A percentile compares a stretch with the other conserved stretches of the same genome.
phyloP scores from a whole-genome alignment of 2,329 filamentous ascomycete genomes.

The Trichoderma citrinoviride region DNA sequence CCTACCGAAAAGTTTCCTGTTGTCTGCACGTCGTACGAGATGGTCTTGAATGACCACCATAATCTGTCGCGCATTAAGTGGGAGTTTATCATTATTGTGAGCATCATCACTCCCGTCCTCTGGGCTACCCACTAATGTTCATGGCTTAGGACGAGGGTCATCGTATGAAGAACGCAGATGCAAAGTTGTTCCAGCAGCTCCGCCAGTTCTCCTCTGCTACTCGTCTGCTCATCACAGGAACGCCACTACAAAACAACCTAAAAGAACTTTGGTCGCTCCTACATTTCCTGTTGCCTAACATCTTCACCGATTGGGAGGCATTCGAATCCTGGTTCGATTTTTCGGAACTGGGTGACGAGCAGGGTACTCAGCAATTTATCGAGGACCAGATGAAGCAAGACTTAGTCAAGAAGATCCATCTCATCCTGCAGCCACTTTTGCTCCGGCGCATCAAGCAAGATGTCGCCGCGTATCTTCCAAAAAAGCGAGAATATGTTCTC shows the following conservation, averaged over 20 bases:
- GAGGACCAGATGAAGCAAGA: conserved; percentile 64
- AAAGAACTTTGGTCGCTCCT: conserved; percentile 92
- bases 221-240: conserved; percentile 88
- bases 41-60: conserved; percentile 86
- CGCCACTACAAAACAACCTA: conserved; percentile 91
- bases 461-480: conserved; percentile 85
- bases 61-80: conserved; percentile 81
- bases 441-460: conserved; percentile 88
- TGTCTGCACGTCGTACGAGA: conserved; percentile 93
- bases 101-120: conserved; percentile 28
- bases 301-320: conserved; percentile 88
- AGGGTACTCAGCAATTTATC: conserved; percentile 73
- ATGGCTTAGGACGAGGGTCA: conserved; percentile 78
- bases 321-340: conserved; percentile 99
- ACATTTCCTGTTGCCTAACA: conserved; percentile 87
- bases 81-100: conserved; percentile 94
- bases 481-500: conserved; percentile 93
- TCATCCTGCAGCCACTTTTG: conserved; percentile 87
- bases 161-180: conserved; percentile 94
- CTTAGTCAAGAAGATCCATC: conserved; percentile 72
- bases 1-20: conserved; percentile 74
- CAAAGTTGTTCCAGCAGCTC: conserved; percentile 83
- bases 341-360: conserved; percentile 81
- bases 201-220: conserved; percentile 88
- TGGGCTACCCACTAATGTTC: background rate